These are phyloP conservation scores for Mycena floridula DNA, from an alignment of 768 basidiomycete species.

Conservation along the genomic window DNA sequence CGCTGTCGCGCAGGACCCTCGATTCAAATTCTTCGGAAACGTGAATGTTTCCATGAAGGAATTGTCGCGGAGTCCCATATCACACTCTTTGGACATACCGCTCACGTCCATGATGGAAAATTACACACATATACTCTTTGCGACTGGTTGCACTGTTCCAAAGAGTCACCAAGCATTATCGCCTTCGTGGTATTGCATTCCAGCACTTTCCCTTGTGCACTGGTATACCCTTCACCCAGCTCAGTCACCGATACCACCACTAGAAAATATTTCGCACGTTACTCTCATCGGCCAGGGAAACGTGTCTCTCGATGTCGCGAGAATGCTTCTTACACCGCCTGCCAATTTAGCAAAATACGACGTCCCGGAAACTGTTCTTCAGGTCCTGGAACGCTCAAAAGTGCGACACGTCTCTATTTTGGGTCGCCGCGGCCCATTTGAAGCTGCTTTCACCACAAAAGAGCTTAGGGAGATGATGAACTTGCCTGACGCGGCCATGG, in stretches of 20 bases:
- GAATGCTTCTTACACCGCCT: conserved; percentile 77
- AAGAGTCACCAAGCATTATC: conserved; percentile 49
- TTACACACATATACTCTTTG: conserved; percentile 84
- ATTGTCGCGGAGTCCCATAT: not conserved
- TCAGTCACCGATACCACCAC: conserved; percentile 49
- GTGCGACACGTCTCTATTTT: conserved; percentile 80
- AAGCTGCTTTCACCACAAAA: conserved; percentile 89
- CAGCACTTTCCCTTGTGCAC: conserved; percentile 82
- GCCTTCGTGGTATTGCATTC: conserved; percentile 44
- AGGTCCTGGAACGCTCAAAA: conserved; percentile 51
- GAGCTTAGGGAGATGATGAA: conserved; percentile 83
- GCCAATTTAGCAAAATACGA: conserved; percentile 64
- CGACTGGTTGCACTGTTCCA: conserved; percentile 77
- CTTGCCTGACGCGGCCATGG: conserved; percentile 60
- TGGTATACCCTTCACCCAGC: conserved; percentile 97
- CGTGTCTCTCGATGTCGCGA: conserved; percentile 87
- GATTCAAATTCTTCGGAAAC: conserved; percentile 90
- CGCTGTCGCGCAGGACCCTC: conserved; percentile 64
- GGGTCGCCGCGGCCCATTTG: conserved; percentile 79
- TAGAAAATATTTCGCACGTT: conserved; percentile 64
- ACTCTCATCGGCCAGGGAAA: conserved; percentile 92
- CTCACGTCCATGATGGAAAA: conserved; percentile 54
- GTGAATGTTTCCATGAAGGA: conserved; percentile 59
- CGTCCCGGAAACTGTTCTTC: conserved; percentile 69
- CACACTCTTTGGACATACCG: conserved; percentile 35